Evolutionary conservation across 1,284 basidiomycete genomes (phyloP), one percentile per base, ranked within the genome.

Genomic region (Boletus mariae): DNA sequence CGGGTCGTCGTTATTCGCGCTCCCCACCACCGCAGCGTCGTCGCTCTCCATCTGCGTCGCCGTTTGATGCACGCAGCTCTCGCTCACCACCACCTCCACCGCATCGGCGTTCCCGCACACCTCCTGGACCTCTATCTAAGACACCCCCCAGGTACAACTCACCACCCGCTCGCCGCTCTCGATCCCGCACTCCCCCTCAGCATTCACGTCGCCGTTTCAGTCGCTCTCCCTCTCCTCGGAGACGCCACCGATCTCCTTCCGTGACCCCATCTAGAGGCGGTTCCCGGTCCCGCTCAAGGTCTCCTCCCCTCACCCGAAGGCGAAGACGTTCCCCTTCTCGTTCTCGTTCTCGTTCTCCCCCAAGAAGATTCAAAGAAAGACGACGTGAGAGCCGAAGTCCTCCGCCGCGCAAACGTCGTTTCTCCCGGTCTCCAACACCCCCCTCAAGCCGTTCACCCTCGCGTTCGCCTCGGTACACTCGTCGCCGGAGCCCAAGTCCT

Each of bases 341-440:
- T n/a, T 71, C 73, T 17, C 73, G 66, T 20, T 73, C 73, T 17
- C 73, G 66, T 20, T 73, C 73, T n/a, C 71, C 73, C 15, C 74
- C 75, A 23, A 75, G 81, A 34, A 74, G 80, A 49, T 75, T 67
- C 34, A 59, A 57, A 72, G 77, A 64, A 58, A 73, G 46, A 58
- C 72, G 66, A 11, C 66, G 77, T 38, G 74, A 74, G 51, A 83
- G 80, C 53, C 78, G 80, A 20, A 83, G 81, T 61, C 84, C 85
- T 0, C 83, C 82, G 29, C 68, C 76, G 3, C 75, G 82, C 7
- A 73, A 80, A 38, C 76, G 82, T 46, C 76, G 82, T 29, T 57
- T 75, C 9, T 80, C 82, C 15, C 60, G 65, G n/a, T 68, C 71
- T 13, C 66, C 61, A 31, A 70, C 73, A 29, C 64, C 58, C 6